Base-by-base conservation (phyloP, 1,284 basidiomycete genomes). In the Papiliotrema flavescens region DNA sequence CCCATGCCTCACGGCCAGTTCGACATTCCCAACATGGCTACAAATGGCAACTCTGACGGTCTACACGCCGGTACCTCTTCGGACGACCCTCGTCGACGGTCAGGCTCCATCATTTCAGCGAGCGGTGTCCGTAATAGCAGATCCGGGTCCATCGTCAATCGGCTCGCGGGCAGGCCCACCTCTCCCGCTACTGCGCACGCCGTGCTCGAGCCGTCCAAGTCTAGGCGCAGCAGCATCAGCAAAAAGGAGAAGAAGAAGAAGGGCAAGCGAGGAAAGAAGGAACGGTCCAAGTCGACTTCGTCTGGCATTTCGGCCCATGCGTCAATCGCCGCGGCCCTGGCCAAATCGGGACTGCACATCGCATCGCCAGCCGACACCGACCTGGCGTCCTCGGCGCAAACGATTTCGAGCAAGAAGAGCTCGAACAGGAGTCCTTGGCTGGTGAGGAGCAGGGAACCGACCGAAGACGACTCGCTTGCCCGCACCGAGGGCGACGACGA, bases 241-340 rank as follows among this genome's bases (percentile, higher is more conserved):
- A 35, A 43, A 17, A 35, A 14, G 22, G 22, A 41, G 23, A 55
- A 44, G 47, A 47, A 42, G 19, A 47, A 51, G 42, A 60, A 57
- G 28, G 56, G 51, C 39, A 60, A 60, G 23, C 64, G 65, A 19
- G 44, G 32, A 9, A 66, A 61, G n/a, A 59, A 59, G 13, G 52
- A 64, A 13, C 54, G 66, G n/a, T 44, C 56, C 2, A 64, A 61
- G 7, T 63, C 62, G 17, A 59, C 46, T 15, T 67, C 69, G 14
- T 60, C 58, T 17, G 55, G 28, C 9, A 42, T 47, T 5, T 57
- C 55, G 0, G 51, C 34, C 20, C 17, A 19, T 3, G 37, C 15
- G 2, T 46, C 47, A 6, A 69, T 73, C 13, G 68, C 68, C 1
- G 66, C 69, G 0, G 69, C 70, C 1, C 45, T 74, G 28, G 72